Evolutionary conservation across 306 rosid species (phyloP).

Genomic region (Rubus parviflorus): DNA sequence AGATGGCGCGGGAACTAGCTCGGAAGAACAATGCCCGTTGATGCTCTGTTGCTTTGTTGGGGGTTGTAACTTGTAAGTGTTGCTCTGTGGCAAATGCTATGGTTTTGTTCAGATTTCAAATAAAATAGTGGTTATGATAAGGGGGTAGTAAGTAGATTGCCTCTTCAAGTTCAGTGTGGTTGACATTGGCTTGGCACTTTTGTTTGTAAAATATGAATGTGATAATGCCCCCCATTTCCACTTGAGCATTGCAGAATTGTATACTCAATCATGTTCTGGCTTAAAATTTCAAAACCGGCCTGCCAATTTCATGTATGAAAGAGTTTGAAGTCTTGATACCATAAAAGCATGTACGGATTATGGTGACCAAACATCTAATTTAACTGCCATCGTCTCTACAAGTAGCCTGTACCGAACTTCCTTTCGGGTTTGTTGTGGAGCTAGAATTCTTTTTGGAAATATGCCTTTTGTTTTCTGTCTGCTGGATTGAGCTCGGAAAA

Average conservation of each 20-base stretch:
- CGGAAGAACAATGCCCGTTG: slow-evolving; percentile 55
- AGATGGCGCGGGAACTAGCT: slow-evolving; percentile 74
- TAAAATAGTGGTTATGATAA: neutral
- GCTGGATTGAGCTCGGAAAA: neutral
- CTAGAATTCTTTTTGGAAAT: no score
- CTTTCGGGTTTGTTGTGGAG: neutral
- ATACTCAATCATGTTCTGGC: neutral
- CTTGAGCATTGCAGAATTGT: neutral
- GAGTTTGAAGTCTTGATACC: neutral
- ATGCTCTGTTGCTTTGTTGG: slow-evolving; percentile 19
- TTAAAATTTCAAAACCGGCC: neutral
- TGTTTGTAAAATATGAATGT: slow-evolving; percentile 1
- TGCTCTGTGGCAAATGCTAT: slow-evolving; percentile 3
- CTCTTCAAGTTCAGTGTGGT: slow-evolving; percentile 3
- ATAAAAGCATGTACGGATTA: neutral
- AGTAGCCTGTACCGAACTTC: neutral
- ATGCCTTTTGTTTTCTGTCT: neutral
- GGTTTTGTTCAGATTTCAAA: neutral
- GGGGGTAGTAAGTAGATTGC: neutral
- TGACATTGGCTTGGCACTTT: neutral
- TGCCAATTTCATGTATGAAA: neutral
- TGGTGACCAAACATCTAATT: neutral
- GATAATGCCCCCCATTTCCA: neutral
- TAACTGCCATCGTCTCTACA: neutral
- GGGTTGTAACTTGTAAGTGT: slow-evolving; percentile 14